These are phyloP conservation scores for Trichoderma sp. DNA, from an alignment of 2,329 filamentous ascomycete species.

Conservation along the genomic window DNA sequence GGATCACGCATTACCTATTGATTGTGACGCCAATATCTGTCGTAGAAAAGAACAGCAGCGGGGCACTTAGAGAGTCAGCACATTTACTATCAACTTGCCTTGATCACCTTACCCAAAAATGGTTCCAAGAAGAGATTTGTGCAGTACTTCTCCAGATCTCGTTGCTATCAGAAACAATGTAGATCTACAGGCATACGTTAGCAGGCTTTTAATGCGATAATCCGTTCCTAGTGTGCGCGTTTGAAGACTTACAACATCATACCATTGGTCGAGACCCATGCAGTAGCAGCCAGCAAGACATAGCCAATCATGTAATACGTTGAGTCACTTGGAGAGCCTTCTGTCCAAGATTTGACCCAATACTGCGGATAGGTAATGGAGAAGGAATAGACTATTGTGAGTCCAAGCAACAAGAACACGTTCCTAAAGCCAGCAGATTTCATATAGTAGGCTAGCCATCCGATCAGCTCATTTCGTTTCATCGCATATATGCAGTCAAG, in stretches of 20 bases:
- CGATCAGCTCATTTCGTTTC: conserved; percentile 12
- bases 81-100: background rate
- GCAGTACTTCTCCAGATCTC: conserved; percentile 41
- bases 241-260: conserved; percentile 35
- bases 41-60: conserved; percentile 45
- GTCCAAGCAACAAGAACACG: conserved; percentile 35
- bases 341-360: conserved; percentile 48
- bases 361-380: conserved; percentile 45
- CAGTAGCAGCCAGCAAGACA: conserved; percentile 42
- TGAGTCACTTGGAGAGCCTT: conserved; percentile 31
- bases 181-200: conserved; percentile 36
- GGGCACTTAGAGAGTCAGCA: conserved; percentile 38
- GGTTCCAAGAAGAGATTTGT: conserved; percentile 27
- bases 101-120: conserved; percentile 18
- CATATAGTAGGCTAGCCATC: conserved; percentile 39
- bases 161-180: conserved; percentile 43
- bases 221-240: no score
- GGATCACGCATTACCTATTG: conserved; percentile 37
- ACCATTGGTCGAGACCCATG: conserved; percentile 39
- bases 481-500: rapidly evolving
- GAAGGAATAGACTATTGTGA: conserved; percentile 38
- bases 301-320: conserved; percentile 45
- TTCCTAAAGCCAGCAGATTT: conserved; percentile 36
- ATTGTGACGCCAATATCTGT: conserved; percentile 47
- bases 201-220: background rate